Evolutionary conservation across 371 early-diverging fungal genomes (phyloP).

Genomic region (Apophysomyces elegans): DNA sequence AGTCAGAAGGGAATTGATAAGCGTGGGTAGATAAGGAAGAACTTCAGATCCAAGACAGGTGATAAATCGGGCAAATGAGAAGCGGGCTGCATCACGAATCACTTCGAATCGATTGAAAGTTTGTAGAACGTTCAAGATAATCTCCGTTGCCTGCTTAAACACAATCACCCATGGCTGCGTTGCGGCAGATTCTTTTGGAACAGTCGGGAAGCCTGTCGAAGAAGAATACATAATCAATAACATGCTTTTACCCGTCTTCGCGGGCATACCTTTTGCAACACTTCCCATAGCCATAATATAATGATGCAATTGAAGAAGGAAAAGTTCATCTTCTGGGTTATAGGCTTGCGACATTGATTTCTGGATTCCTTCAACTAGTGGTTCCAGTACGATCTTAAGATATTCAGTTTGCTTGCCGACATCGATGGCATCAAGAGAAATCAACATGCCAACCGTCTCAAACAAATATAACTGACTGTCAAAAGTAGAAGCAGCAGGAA

Average conservation of each 20-base stretch:
- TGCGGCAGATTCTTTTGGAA: constrained; percentile 44
- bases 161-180: constrained; percentile 66
- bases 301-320: constrained; percentile 80
- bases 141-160: constrained; percentile 84
- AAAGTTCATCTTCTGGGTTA: constrained; percentile 67
- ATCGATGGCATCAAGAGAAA: constrained; percentile 76
- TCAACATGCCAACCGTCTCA: constrained; percentile 89
- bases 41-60: constrained; percentile 85
- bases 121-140: constrained; percentile 78
- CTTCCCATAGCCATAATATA: constrained; percentile 88
- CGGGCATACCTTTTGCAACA: constrained; percentile 73
- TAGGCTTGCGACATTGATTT: constrained; percentile 55
- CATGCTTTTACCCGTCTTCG: not conserved
- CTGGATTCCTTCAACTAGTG: constrained; percentile 79
- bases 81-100: constrained; percentile 86
- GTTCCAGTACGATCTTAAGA: constrained; percentile 75
- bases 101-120: constrained; percentile 65
- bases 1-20: constrained; percentile 80
- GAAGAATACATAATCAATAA: not conserved
- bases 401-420: constrained; percentile 76
- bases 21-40: constrained; percentile 78
- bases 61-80: constrained; percentile 86
- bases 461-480: constrained; percentile 90
- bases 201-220: constrained; percentile 78
- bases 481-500: constrained; percentile 62